These are phyloP conservation scores for Xanthoconium separans DNA, from an alignment of 1,284 basidiomycete species.

Conservation along the genomic window DNA sequence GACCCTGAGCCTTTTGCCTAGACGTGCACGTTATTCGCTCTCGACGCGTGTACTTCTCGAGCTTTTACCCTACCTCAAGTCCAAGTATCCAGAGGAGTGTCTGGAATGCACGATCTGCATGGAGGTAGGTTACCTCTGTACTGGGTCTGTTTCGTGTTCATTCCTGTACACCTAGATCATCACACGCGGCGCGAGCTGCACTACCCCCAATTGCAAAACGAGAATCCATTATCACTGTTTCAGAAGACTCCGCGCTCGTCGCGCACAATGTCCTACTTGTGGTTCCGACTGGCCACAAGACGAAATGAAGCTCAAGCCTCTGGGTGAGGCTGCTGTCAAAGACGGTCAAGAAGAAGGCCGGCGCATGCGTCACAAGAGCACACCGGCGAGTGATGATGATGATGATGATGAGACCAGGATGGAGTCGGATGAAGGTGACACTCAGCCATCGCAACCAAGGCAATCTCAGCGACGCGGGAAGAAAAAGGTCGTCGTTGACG, in stretches of 20 bases:
- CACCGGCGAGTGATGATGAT: slow-evolving; percentile 40
- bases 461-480: slow-evolving; percentile 30
- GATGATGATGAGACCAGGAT: slow-evolving; percentile 44
- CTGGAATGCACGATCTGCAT: slow-evolving; percentile 74
- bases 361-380: slow-evolving; percentile 37
- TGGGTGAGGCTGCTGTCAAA: slow-evolving; percentile 65
- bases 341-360: slow-evolving; percentile 58
- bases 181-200: slow-evolving; percentile 68
- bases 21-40: slow-evolving; percentile 74
- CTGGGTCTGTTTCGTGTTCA: slow-evolving; percentile 46
- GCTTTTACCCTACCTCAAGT: slow-evolving; percentile 70
- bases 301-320: slow-evolving; percentile 43
- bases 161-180: slow-evolving; percentile 44
- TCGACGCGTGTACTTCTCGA: slow-evolving; percentile 76
- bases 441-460: slow-evolving; percentile 7
- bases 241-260: slow-evolving; percentile 38
- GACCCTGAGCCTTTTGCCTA: slow-evolving; percentile 25
- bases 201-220: slow-evolving; percentile 59
- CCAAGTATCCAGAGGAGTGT: slow-evolving; percentile 71
- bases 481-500: slow-evolving; percentile 29
- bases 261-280: slow-evolving; percentile 58
- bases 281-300: slow-evolving; percentile 54
- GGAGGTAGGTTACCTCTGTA: slow-evolving; percentile 46
- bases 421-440: slow-evolving; percentile 35
- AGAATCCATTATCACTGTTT: slow-evolving; percentile 72